Conservation (phyloP, 208 protist genomes). For the Acanthamoeba lenticulata region DNA sequence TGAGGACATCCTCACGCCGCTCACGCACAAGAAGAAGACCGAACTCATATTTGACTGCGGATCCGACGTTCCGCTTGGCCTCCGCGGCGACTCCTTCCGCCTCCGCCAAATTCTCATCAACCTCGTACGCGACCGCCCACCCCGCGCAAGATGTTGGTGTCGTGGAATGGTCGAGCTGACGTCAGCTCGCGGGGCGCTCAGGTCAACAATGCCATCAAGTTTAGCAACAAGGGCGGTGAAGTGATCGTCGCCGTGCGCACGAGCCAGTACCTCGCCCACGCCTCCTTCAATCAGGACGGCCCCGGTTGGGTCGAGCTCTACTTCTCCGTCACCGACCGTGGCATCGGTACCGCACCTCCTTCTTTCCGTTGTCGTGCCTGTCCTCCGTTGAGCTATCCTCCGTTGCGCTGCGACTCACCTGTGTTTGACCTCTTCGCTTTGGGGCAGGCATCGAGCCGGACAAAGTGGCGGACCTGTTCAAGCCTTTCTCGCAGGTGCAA, state of each 20-base stretch:
- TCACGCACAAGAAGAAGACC: slow-evolving; percentile 1
- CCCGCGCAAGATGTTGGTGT: background rate
- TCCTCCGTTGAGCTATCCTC: background rate
- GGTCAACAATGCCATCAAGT: slow-evolving; percentile 45
- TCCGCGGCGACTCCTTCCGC: slow-evolving; percentile 23
- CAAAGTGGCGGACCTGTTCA: background rate
- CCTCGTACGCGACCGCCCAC: background rate
- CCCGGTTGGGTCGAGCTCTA: background rate
- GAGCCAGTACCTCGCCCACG: background rate
- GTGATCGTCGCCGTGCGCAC: background rate
- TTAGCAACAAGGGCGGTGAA: background rate
- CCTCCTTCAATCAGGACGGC: background rate
- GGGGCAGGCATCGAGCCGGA: background rate
- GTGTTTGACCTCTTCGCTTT: background rate
- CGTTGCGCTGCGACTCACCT: background rate
- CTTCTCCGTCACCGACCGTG: background rate
- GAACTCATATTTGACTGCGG: background rate
- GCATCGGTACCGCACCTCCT: background rate
- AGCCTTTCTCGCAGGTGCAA: slow-evolving; percentile 44
- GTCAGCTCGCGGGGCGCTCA: background rate
- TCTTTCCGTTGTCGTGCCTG: background rate
- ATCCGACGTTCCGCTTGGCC: background rate
- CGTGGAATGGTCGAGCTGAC: background rate
- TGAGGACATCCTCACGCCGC: background rate
- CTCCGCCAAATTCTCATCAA: slow-evolving; percentile 23